Evolutionary conservation across 116 monocot genomes (phyloP), one percentile per base, ranked within the genome.

Genomic region (Cymodocea nodosa): DNA sequence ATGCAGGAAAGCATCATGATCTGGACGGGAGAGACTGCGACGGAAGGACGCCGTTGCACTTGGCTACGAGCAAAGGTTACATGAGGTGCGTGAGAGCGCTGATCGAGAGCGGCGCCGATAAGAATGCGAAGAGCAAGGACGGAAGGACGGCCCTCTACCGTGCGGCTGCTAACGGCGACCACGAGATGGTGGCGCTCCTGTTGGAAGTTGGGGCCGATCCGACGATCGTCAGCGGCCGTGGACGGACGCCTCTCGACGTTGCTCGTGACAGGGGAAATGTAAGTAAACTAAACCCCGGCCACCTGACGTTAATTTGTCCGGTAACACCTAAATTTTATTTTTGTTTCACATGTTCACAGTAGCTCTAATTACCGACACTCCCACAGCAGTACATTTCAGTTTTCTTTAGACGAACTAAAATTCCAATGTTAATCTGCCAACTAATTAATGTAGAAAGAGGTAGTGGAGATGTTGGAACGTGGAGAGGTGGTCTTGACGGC

Each of bases 251-350:
- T 17, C 60, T 80, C 24, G 77, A 80, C 68, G 75, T 78, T n/a
- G 86, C 86, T 17, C 64, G 80, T 15, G 86, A 83, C 50, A 83
- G 75, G 66, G 86, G 86, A 55, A 74, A 87, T 40, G 86, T 87
- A 68, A 79, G 86, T 79, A 15, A 34, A 4, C 7, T 6, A 6
- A 39, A 6, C 39, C 39, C 39, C 1, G 39, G 39, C 39, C 39
- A 39, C 37, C 37, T 37, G 37, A 37, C 6, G 4, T 39, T 39
- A 39, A 39, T 39, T 39, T 39, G 39, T 39, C 39, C 39, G 39
- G 39, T 39, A 9, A 9, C n/a, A n/a, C n/a, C 39, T 39, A 39
- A 39, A 39, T 39, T 39, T 4, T 0, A 39, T n/a, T 39, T 9
- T 39, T 39, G 39, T 39, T 39, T 39, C 39, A 39, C 39, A 39